Conservation (phyloP, 306 rosid genomes). For the Casuarina glauca region DNA sequence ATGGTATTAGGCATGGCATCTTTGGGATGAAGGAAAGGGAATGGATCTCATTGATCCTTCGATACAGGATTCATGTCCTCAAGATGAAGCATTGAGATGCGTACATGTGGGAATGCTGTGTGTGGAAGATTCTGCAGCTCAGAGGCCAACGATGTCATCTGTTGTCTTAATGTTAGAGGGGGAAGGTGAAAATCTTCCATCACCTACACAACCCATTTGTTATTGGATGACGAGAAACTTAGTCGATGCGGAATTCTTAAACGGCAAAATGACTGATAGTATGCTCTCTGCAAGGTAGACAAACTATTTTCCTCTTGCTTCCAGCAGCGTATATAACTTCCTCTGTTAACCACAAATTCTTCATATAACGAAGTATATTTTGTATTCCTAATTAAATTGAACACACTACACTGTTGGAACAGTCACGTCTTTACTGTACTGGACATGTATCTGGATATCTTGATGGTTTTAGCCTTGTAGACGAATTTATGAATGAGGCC, state of each 20-base stretch:
- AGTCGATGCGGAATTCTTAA: conserved; percentile 46
- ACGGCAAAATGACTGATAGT: conserved; percentile 58
- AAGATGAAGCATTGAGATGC: conserved; percentile 54
- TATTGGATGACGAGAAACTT: conserved; percentile 48
- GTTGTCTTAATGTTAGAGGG: conserved; percentile 84
- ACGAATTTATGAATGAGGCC: too few species aligned
- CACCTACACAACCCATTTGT: conserved; percentile 61
- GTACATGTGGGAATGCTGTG: conserved; percentile 82
- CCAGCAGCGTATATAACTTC: not conserved
- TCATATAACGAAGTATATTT: not conserved
- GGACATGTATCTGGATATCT: too few species aligned
- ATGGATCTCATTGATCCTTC: conserved; percentile 67
- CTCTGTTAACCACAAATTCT: not conserved
- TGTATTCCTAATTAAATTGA: too few species aligned
- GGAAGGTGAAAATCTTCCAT: conserved; percentile 59
- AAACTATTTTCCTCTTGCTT: not conserved
- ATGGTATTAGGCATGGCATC: conserved; percentile 76
- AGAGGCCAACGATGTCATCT: conserved; percentile 69
- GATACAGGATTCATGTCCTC: conserved; percentile 42
- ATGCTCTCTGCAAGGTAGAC: conserved; percentile 58
- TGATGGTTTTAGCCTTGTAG: too few species aligned
- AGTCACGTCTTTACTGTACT: too few species aligned
- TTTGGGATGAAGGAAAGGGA: conserved; percentile 63
- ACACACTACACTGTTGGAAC: too few species aligned
- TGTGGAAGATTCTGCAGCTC: conserved; percentile 78